These are phyloP conservation scores for Eimeria zaria DNA, from an alignment of 169 alveolate species.

Conservation along the genomic window DNA sequence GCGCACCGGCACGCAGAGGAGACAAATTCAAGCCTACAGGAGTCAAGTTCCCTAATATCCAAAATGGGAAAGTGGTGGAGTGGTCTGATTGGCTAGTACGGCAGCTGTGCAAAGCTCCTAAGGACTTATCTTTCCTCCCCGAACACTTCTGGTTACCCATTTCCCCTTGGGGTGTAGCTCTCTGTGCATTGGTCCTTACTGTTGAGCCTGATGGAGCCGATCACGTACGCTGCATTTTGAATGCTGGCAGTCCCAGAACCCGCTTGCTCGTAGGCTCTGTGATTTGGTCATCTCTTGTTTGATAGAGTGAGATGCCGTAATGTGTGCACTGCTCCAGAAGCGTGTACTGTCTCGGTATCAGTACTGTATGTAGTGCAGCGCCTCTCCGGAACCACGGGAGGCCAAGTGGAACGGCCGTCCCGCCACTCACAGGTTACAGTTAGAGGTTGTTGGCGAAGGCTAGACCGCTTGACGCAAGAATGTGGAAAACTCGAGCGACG, in stretches of 20 bases:
- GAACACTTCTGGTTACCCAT: neutral
- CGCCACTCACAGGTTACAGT: neutral
- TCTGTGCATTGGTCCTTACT: neutral
- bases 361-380: neutral
- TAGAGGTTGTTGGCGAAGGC: neutral
- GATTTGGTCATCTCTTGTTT: neutral
- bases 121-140: neutral
- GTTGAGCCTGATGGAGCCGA: neutral
- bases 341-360: neutral
- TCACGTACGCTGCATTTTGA: neutral
- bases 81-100: conserved; percentile 56
- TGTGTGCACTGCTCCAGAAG: neutral
- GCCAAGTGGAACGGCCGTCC: neutral
- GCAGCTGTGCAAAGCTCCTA: neutral
- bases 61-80: conserved; percentile 76
- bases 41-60: conserved; percentile 45
- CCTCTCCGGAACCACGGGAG: neutral
- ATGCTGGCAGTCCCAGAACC: neutral
- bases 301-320: neutral
- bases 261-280: neutral
- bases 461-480: neutral
- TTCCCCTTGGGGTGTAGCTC: neutral
- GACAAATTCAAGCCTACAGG: conserved; percentile 49
- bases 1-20: conserved; percentile 65
- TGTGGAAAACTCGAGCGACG: neutral